Percentiles rank a stretch among this genome's conserved stretches.
Evolutionary conservation across 1,284 basidiomycete genomes (phyloP).

Genomic region (Clitocybe nebularis): DNA sequence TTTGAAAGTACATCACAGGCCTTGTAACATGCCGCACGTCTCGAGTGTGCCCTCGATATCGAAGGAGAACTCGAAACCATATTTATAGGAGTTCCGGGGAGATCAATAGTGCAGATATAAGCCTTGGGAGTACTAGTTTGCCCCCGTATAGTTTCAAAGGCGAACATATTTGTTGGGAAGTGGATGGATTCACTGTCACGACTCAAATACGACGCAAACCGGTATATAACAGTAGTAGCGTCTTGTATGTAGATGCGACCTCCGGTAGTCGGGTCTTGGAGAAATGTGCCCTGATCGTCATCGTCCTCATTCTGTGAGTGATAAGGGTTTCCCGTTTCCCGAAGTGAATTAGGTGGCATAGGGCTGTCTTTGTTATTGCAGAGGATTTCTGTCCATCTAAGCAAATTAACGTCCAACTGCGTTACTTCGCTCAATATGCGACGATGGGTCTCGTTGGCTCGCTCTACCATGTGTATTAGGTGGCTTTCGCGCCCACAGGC

Average conservation of each 20-base stretch:
- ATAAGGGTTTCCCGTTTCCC: constrained; percentile 36
- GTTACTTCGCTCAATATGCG: constrained; percentile 39
- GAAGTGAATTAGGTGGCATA: constrained; percentile 42
- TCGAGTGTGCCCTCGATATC: constrained; percentile 46
- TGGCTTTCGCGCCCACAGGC: constrained; percentile 44
- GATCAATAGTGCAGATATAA: constrained; percentile 46
- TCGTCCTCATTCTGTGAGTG: constrained; percentile 47
- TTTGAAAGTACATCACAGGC: constrained; percentile 50
- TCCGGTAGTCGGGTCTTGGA: constrained; percentile 56
- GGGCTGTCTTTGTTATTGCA: constrained; percentile 34
- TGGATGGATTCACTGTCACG: constrained; percentile 13
- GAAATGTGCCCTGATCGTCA: constrained; percentile 28
- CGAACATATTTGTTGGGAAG: constrained; percentile 36
- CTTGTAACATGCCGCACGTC: constrained; percentile 52
- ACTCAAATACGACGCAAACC: constrained; percentile 34
- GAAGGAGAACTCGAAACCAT: constrained; percentile 41
- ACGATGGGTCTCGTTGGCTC: constrained; percentile 50
- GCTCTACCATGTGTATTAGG: constrained; percentile 62
- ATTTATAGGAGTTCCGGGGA: constrained; percentile 41
- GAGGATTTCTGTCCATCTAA: constrained; percentile 45
- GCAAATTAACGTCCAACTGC: constrained; percentile 29
- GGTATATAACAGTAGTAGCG: constrained; percentile 51
- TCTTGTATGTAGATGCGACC: constrained; percentile 52
- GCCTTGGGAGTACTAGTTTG: constrained; percentile 17
- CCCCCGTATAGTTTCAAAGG: constrained; percentile 30